Percentiles rank a stretch among this genome's conserved stretches.
These are phyloP conservation scores for Trichoderma oligosporum DNA, from an alignment of 2,329 filamentous ascomycete species.

Conservation along the genomic window DNA sequence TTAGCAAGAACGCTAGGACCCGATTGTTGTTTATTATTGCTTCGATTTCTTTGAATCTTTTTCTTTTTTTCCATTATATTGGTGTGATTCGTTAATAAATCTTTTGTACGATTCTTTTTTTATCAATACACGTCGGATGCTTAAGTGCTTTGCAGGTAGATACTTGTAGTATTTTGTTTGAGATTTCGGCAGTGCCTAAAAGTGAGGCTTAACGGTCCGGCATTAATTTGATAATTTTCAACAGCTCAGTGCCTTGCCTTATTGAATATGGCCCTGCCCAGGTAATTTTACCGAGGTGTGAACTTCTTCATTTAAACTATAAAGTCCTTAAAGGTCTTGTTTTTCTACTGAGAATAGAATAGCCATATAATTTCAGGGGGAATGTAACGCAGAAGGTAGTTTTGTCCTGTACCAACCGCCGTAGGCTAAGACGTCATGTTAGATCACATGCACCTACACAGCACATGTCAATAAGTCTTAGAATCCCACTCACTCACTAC, in stretches of 20 bases:
- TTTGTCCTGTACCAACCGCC: background rate
- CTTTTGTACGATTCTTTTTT: background rate
- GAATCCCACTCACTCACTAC: background rate
- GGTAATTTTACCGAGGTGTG: background rate
- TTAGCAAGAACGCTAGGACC: background rate
- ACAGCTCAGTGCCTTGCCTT: no score
- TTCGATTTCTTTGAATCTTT: no score
- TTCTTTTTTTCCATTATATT: constrained; percentile 1
- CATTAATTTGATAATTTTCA: no score
- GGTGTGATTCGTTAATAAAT: constrained; percentile 9
- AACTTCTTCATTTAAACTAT: background rate
- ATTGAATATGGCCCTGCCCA: no score
- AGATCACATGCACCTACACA: constrained; percentile 18
- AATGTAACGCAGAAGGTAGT: background rate
- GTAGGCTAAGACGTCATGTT: constrained; percentile 17
- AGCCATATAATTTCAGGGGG: background rate
- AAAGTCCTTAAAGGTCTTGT: background rate
- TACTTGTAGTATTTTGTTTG: no score
- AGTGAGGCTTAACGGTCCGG: no score
- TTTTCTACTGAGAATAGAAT: background rate
- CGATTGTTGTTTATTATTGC: constrained; percentile 14
- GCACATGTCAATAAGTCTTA: constrained; percentile 5
- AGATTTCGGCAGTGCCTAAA: no score
- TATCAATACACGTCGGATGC: no score
- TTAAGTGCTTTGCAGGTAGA: no score